Evolutionary conservation across 202 grass and related monocot genomes (phyloP).

Genomic region (Panicum hallii): DNA sequence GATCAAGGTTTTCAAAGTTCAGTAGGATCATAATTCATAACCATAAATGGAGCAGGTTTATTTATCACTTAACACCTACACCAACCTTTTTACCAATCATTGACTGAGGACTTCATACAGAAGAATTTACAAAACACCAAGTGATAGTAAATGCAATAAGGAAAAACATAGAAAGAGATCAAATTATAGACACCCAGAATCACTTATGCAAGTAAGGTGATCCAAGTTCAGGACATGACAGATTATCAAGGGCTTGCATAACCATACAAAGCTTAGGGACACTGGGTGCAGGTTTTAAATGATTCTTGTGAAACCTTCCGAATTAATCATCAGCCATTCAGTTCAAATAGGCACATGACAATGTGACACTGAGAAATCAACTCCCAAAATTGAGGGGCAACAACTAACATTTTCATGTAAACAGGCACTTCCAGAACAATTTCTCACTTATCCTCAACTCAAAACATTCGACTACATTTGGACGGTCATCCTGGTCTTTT

Average conservation of each 20-base stretch:
- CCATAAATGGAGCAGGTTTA: background rate
- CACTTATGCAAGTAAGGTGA: background rate
- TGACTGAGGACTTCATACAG: background rate
- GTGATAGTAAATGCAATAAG: background rate
- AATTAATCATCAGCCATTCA: conserved; percentile 25
- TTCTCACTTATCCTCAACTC: background rate
- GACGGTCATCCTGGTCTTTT: background rate
- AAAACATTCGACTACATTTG: background rate
- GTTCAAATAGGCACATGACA: conserved; percentile 4
- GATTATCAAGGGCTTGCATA: conserved; percentile 14
- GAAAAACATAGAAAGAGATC: background rate
- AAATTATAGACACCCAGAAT: conserved; percentile 14
- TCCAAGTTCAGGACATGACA: conserved; percentile 2
- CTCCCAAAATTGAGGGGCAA: background rate
- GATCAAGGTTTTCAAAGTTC: background rate
- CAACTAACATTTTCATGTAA: background rate
- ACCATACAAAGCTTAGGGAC: background rate
- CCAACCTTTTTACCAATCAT: background rate
- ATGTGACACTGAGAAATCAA: background rate
- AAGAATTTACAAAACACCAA: background rate
- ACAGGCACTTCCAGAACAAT: background rate
- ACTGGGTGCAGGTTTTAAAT: background rate
- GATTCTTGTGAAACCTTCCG: background rate
- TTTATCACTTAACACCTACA: background rate
- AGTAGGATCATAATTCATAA: background rate